Base-by-base conservation (phyloP, 2,329 filamentous ascomycete genomes). In the Venturia asperata region DNA sequence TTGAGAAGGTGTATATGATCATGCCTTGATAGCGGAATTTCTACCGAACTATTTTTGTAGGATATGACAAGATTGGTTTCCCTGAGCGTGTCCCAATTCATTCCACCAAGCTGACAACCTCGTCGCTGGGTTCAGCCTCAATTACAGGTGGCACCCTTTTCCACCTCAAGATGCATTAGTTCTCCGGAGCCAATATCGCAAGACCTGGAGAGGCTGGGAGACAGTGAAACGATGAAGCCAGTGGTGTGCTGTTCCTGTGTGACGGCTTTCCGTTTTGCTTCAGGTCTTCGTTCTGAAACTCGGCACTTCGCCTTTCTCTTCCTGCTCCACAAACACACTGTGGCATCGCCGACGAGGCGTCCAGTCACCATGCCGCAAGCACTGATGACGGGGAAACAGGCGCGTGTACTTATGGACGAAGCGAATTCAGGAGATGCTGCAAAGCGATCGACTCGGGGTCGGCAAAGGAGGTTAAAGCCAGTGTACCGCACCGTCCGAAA, bases 231-330 rank as follows among this genome's bases (percentile, higher is more conserved):
- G n/a, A n/a, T n/a, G n/a, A n/a, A n/a, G n/a, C n/a, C n/a, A n/a
- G n/a, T n/a, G n/a, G n/a, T n/a, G n/a, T n/a, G 27, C 7, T 58
- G 52, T n/a, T 37, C 24, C 6, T 37, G 19, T 56, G 27, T 19
- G 52, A 56, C 7, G 37, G 27, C 52, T 56, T 56, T 27, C 52
- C 27, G 37, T 19, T 56, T 56, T 56, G 52, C 52, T 37, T 56
- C 52, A 56, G 30, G 27, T 7, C 27, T 56, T 56, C 27, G 2
- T 37, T 37, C 52, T 56, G 52, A 37, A 56, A 56, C 27, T n/a
- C 30, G 52, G 27, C 52, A n/a, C 19, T 37, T 56, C 30, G 15
- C 17, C 52, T 56, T 56, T 13, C 17, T 56, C 52, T 56, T 56
- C 15, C 52, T 37, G 15, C 27, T 37, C 52, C 27, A n/a, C 24